These are phyloP conservation scores for Pedinophyceae sp. DNA, from an alignment of 139 green algal species.

Conservation along the genomic window DNA sequence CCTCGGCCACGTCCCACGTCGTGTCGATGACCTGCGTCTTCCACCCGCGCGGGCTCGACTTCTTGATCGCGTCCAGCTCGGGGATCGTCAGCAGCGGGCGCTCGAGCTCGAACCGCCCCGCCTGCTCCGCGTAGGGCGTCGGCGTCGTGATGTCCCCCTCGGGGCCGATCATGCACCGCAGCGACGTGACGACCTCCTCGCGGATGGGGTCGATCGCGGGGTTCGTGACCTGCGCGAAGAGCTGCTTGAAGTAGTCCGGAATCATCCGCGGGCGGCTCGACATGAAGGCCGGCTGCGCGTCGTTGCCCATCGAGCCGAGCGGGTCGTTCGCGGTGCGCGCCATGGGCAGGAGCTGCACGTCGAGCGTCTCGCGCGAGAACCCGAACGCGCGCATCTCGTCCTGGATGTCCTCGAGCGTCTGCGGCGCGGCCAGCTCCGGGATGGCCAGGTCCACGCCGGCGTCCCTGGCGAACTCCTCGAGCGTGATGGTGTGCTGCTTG, in stretches of 20 bases:
- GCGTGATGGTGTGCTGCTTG: slow-evolving; percentile 36
- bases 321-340: slow-evolving; percentile 52
- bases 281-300: slow-evolving; percentile 72
- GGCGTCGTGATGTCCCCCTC: slow-evolving; percentile 67
- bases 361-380: slow-evolving; percentile 80
- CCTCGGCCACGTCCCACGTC: slow-evolving; percentile 59
- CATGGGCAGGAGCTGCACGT: slow-evolving; percentile 86
- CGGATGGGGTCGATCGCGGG: slow-evolving; percentile 90
- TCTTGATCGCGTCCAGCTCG: slow-evolving; percentile 69
- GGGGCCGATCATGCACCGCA: slow-evolving; percentile 78
- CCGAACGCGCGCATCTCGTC: slow-evolving; percentile 33
- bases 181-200: slow-evolving; percentile 81
- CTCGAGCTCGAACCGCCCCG: slow-evolving; percentile 52
- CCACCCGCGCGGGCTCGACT: slow-evolving; percentile 42
- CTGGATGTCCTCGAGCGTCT: slow-evolving; percentile 23
- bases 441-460: neutral
- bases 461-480: slow-evolving; percentile 21
- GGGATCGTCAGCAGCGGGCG: slow-evolving; percentile 63
- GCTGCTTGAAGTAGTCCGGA: slow-evolving; percentile 96
- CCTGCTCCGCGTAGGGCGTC: slow-evolving; percentile 29
- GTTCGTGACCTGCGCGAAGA: slow-evolving; percentile 94
- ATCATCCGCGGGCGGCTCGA: slow-evolving; percentile 54
- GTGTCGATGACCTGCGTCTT: slow-evolving; percentile 57
- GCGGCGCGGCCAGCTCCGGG: slow-evolving; percentile 2
- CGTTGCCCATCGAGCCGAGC: slow-evolving; percentile 94